Evolutionary conservation across 805 yeast genomes (phyloP).

Genomic region (Saccharomycopsis capsularis): DNA sequence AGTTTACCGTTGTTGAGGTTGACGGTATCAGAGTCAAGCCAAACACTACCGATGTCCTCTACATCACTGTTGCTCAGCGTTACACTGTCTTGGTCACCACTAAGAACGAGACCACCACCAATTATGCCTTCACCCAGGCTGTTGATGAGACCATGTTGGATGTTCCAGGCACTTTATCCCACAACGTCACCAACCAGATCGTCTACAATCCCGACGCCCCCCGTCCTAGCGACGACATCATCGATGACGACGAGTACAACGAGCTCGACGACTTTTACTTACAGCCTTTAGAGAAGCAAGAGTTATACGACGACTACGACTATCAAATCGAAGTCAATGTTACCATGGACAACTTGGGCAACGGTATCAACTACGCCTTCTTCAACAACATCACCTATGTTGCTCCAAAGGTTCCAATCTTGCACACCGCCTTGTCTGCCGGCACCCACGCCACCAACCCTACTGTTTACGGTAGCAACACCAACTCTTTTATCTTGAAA

Average conservation of each 20-base stretch:
- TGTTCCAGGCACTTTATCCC: conserved; percentile 52
- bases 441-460: conserved; percentile 51
- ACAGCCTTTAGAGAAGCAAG: conserved; percentile 52
- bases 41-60: conserved; percentile 59
- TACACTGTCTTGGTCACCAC: conserved; percentile 75
- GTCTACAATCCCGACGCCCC: conserved; percentile 45
- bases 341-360: conserved; percentile 71
- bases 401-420: conserved; percentile 78
- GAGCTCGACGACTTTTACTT: conserved; percentile 74
- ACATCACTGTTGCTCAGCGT: conserved; percentile 88
- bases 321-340: conserved; percentile 64
- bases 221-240: conserved; percentile 34
- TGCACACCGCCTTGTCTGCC: conserved; percentile 70
- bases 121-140: conserved; percentile 77
- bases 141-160: conserved; percentile 85
- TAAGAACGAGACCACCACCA: conserved; percentile 51
- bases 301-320: conserved; percentile 60
- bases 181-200: conserved; percentile 73
- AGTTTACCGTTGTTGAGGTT: conserved; percentile 77
- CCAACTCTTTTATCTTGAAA: conserved; percentile 63
- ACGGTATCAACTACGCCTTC: conserved; percentile 94
- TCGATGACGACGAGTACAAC: conserved; percentile 30
- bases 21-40: conserved; percentile 87
- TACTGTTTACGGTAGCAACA: conserved; percentile 66
- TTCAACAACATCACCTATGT: conserved; percentile 81